These are phyloP conservation scores for Eucalyptus regnans DNA, from an alignment of 345 rosid genomes.

Conservation along the genomic window DNA sequence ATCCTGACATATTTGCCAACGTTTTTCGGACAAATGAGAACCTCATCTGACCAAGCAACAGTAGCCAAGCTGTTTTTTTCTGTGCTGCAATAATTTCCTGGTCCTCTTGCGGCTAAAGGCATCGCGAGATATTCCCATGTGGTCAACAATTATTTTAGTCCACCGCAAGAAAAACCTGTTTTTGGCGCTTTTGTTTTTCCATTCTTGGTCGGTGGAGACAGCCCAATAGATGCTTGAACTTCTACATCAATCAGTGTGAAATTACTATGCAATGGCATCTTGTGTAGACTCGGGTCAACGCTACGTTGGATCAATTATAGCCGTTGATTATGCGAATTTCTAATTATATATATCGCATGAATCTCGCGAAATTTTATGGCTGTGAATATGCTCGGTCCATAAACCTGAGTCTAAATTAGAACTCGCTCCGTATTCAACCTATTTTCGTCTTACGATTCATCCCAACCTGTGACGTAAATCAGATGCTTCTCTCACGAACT, in stretches of 20 bases:
- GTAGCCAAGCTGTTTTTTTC: background rate
- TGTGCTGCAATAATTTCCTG: background rate
- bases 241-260: background rate
- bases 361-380: fast-evolving
- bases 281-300: background rate
- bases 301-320: background rate
- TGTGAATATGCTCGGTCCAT: background rate
- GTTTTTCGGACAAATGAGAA: background rate
- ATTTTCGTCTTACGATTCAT: background rate
- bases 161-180: background rate
- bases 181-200: background rate
- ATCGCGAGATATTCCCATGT: background rate
- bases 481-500: background rate
- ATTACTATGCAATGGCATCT: background rate
- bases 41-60: background rate
- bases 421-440: fast-evolving
- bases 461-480: background rate
- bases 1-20: background rate
- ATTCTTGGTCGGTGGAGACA: background rate
- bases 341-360: background rate
- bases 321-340: background rate
- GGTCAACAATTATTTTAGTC: background rate
- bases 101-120: background rate
- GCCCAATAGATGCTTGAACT: background rate
- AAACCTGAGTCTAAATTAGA: background rate